Evolutionary conservation across 140 eudicot genomes (phyloP), one percentile per base, ranked within the genome.

Genomic region (Flaveria floridana): DNA sequence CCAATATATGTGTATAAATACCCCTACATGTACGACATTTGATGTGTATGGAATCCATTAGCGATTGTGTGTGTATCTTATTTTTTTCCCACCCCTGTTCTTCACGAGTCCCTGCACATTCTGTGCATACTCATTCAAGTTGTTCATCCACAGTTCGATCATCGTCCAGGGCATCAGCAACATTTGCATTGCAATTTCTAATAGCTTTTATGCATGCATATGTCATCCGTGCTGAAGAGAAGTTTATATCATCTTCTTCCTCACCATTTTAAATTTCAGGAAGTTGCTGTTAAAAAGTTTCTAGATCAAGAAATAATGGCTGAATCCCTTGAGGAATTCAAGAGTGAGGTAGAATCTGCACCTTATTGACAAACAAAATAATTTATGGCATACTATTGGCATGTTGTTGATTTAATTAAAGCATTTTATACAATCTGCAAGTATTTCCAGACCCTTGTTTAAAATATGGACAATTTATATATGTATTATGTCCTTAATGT

Each of bases 261-360:
- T 34, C 50, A 8, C 10, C 14, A 47, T 47, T 9, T 26, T 59
- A 4, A 44, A 74, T 72, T 76, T 42, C 85, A 94, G 99, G 99
- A 88, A 80, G 97, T 94, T 76, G 99, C 99, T 80, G 90, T 94
- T 42, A 90, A 94, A 76, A 91, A 85, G 84, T 90, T 94, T 53
- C 79, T 94, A 74, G 97, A 94, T 84, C 99, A 94, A 82, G 90
- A 81, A 80, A 75, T 94, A 73, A 82, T 88, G 11, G 88, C 88
- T 18, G 96, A 94, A 81, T 86, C 97, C 65, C 99, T 94, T 14
- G 96, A 94, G 72, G 99, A 88, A 84, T 88, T 94, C 79, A 90
- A 47, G 85, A 90, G 96, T 70, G 99, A 94, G 97, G 99, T 94
- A 85, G 9, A 67, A 67, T 52, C 57, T 62, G 25, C 79, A 68